Evolutionary conservation across 345 rosid genomes (phyloP), one percentile per base, ranked within the genome.

Genomic region (Salix viminalis): DNA sequence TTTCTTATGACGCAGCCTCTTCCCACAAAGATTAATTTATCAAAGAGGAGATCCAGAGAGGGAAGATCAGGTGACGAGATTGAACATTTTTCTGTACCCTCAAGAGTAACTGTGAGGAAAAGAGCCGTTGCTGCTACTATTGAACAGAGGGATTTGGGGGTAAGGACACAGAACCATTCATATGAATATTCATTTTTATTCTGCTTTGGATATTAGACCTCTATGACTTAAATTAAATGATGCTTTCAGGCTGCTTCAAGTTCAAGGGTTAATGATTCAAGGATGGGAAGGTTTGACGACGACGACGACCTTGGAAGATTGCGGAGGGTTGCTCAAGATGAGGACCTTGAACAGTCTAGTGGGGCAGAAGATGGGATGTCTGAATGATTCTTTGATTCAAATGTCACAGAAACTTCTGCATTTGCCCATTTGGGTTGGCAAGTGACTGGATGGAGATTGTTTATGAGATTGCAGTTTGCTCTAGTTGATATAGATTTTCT

Each of bases 61-160:
- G 98, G 97, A 78, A 91, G 95, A 83, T 79, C 93, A 21, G 83
- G 84, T 12, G 97, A 96, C 34, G 99, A 96, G 78, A 79, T 90
- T 30, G 99, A 93, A 83, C 97, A 94, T 81, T 91, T 92, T 70
- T 92, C 97, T 11, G 86, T 81, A 72, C 99, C 99, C 42, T 88
- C 95, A 75, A 84, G 87, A 80, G 82, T 96, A 52, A 92, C 95
- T 14, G 90, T 91, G 34, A 90, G 98, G 90, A 77, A 83, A 48
- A 85, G 96, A 76, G 68, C 89, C 30, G 76, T 80, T 54, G 92
- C 89, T 62, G 83, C 90, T 65, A 85, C 88, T 21, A 87, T 87
- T 52, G 97, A 96, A 84, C 82, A 84, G 80, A 89, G 88, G 77
- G 97, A 89, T 41, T 67, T 85, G 3, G 94, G 80, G 94, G 99